Percentiles rank a stretch among this genome's conserved stretches.
Conservation (phyloP, 2,329 filamentous ascomycete genomes). For the Arthrobotrys musiformis region DNA sequence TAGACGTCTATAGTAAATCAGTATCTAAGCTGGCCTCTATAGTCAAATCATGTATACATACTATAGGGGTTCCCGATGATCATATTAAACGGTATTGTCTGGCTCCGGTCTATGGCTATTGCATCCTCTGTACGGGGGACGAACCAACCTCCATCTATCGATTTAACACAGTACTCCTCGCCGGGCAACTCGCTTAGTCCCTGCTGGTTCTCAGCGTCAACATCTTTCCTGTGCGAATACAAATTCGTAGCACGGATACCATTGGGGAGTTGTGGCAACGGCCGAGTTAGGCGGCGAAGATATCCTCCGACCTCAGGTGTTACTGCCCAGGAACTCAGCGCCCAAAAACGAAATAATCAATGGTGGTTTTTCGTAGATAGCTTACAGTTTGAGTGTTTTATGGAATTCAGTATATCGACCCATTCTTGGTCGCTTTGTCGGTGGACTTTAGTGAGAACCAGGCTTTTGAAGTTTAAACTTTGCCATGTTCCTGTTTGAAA, state of each 20-base stretch:
- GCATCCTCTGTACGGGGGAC: conserved; percentile 19
- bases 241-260: conserved; percentile 58
- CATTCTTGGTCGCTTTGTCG: conserved; percentile 70
- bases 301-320: conserved; percentile 26
- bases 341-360: background rate
- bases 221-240: conserved; percentile 61
- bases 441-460: conserved; percentile 69
- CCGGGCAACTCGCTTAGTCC: conserved; percentile 15
- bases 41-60: background rate
- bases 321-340: conserved; percentile 16
- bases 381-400: conserved; percentile 61
- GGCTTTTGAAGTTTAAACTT: conserved; percentile 67
- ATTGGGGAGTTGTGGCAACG: conserved; percentile 36
- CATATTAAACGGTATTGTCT: conserved; percentile 21
- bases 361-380: background rate
- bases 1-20: conserved; percentile 17
- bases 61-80: conserved; percentile 32
- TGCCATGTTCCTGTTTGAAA: conserved; percentile 70
- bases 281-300: conserved; percentile 50
- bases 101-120: conserved; percentile 11
- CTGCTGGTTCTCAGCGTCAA: conserved; percentile 60
- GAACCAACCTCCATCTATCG: conserved; percentile 43
- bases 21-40: background rate
- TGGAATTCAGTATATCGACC: conserved; percentile 69
- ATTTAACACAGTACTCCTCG: conserved; percentile 35